Evolutionary conservation across 192 early-diverging fungal genomes (phyloP).

Genomic region (Backusella macrospora): DNA sequence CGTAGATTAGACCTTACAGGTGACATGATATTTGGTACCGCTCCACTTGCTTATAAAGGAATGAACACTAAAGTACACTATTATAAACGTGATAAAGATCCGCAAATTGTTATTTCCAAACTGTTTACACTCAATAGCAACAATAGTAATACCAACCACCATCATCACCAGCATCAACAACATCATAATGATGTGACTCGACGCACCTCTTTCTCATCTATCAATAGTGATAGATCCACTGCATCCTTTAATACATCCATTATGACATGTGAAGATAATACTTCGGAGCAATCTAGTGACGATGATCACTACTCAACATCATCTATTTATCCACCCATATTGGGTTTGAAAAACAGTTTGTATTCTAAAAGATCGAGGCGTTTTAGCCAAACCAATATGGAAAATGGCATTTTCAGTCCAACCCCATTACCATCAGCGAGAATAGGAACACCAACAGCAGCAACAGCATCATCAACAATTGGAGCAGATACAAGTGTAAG

Average conservation of each 20-base stretch:
- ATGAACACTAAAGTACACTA: slow-evolving; percentile 51
- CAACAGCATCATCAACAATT: slow-evolving; percentile 38
- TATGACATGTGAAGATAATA: slow-evolving; percentile 9
- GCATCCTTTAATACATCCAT: slow-evolving; percentile 29
- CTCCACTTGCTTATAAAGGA: slow-evolving; percentile 55
- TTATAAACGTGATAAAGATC: slow-evolving; percentile 38
- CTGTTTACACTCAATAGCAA: slow-evolving; percentile 40
- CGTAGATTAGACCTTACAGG: slow-evolving; percentile 44
- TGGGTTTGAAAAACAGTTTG: slow-evolving; percentile 28
- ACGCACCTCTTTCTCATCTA: slow-evolving; percentile 45
- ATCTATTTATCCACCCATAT: slow-evolving; percentile 36
- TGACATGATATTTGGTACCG: slow-evolving; percentile 58
- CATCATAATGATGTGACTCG: slow-evolving; percentile 33
- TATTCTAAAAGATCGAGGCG: slow-evolving; percentile 44
- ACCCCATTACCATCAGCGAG: slow-evolving; percentile 52
- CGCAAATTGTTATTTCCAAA: slow-evolving; percentile 47
- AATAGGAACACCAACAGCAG: slow-evolving; percentile 36
- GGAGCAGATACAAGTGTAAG: not conserved
- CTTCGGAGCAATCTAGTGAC: slow-evolving; percentile 37
- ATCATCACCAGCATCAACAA: not conserved
- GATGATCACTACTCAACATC: slow-evolving; percentile 31
- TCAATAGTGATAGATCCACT: slow-evolving; percentile 45
- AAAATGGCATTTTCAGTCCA: slow-evolving; percentile 58
- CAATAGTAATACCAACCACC: too few species aligned
- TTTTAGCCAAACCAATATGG: slow-evolving; percentile 61